Percentiles rank a stretch among this genome's conserved stretches.
phyloP scores from a whole-genome alignment of 2,329 filamentous ascomycete species.

The Epichloe sibirici region DNA sequence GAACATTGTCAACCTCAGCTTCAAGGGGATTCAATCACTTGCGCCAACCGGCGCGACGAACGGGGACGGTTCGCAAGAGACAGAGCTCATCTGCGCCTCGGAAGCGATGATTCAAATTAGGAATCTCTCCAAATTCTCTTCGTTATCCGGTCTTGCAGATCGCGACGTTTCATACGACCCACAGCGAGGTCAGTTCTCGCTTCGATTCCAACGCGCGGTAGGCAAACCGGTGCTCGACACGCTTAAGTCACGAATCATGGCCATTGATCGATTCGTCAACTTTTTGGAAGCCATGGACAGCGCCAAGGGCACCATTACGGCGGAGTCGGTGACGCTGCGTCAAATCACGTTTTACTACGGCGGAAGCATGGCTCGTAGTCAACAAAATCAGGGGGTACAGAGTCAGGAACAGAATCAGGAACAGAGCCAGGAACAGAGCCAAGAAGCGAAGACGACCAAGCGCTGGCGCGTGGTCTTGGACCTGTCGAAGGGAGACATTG shows the following conservation, averaged over 20 bases:
- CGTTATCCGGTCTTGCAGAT: slow-evolving; percentile 44
- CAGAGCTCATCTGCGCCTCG: slow-evolving; percentile 27
- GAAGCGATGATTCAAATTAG: slow-evolving; percentile 44
- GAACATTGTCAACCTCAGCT: slow-evolving; percentile 46
- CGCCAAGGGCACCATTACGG: slow-evolving; percentile 40
- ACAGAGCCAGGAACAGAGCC: slow-evolving; percentile 2
- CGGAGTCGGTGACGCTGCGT: slow-evolving; percentile 47
- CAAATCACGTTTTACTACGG: slow-evolving; percentile 60
- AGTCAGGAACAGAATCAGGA: neutral
- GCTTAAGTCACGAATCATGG: slow-evolving; percentile 48
- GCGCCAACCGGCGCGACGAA: slow-evolving; percentile 4
- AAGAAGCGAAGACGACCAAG: slow-evolving; percentile 5
- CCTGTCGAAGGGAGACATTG: slow-evolving; percentile 41
- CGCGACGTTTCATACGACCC: slow-evolving; percentile 50
- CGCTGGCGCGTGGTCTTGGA: slow-evolving; percentile 45
- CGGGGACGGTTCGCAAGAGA: slow-evolving; percentile 6
- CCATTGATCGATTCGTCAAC: slow-evolving; percentile 57
- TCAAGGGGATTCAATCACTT: slow-evolving; percentile 31
- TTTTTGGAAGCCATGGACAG: slow-evolving; percentile 55
- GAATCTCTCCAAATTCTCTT: slow-evolving; percentile 39
- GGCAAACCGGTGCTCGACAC: slow-evolving; percentile 45
- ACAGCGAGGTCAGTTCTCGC: slow-evolving; percentile 47
- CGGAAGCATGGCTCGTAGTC: slow-evolving; percentile 9
- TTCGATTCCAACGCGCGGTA: slow-evolving; percentile 46
- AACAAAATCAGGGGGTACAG: neutral